Evolutionary conservation across 306 rosid genomes (phyloP), one percentile per base, ranked within the genome.

Genomic region (Psophocarpus tetragonolobus): DNA sequence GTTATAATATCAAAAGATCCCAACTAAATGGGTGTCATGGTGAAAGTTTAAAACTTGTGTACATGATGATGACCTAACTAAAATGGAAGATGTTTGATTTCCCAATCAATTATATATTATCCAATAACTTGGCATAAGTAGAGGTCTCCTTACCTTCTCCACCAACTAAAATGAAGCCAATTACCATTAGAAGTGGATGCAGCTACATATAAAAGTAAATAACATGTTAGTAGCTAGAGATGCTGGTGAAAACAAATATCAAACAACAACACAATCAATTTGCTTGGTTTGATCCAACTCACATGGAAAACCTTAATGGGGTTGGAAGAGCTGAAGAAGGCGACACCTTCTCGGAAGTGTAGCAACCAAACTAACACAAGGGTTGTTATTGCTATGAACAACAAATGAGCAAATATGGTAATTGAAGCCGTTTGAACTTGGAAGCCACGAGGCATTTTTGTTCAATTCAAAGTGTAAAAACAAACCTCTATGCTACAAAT

Each of bases 341-440:
- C 90, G 54, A 90, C 53, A 80, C 98, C 97, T 30, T 63, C 86
- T 5, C 87, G 83, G 48, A 91, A 87, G 35, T 80, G 87, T 4
- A 94, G 78, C 60, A 88, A 68, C 92, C 93, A 90, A 77, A 90
- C 76, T 9, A 88, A 74, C 54, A 91, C 26, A 42, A 94, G 90
- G 10, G 85, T 88, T 3, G 85, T 38, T 38, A 90, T 79, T 14
- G 88, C 91, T 51, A 90, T 85, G 75, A 87, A 87, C 18, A 85
- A 60, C 84, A 94, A 67, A 78, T 94, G 96, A 0, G 81, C 90
- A 13, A 90, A 51, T 24, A 91, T 71, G 27, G 85, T 84, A 9
- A 83, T 71, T 27, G 92, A 87, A 69, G 83, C 68, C 3, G 87
- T 97, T 11, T 50, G 21, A 63, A 90, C 1, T 29, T 90, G 88